Percentiles rank a stretch among this genome's conserved stretches.
phyloP scores from a whole-genome alignment of 2,329 filamentous ascomycete species.

The Colletotrichum shisoi region DNA sequence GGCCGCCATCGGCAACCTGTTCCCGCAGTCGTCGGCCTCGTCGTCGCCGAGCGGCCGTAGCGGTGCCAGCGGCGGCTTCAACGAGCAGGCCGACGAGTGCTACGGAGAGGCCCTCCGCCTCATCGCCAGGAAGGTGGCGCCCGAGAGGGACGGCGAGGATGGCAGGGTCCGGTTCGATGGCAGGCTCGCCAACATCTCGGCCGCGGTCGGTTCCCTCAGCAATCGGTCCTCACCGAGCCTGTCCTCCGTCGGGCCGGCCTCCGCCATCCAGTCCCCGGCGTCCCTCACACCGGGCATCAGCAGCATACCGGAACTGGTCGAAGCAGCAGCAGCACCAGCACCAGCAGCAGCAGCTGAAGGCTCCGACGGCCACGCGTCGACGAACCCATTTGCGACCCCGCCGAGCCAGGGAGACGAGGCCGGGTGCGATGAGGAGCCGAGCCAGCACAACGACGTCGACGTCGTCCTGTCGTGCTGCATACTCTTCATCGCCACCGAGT shows the following conservation, averaged over 20 bases:
- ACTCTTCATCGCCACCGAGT: constrained; percentile 63
- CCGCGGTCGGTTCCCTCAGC: not conserved
- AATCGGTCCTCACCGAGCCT: constrained; percentile 26
- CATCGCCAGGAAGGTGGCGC: constrained; percentile 1
- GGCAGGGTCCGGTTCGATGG: not conserved
- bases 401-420: constrained; percentile 43
- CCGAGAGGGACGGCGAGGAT: constrained; percentile 6
- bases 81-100: constrained; percentile 1
- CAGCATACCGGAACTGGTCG: constrained; percentile 3
- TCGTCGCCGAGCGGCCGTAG: not conserved
- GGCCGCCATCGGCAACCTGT: constrained; percentile 57
- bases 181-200: not conserved
- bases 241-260: not conserved
- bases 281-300: not conserved
- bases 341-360: not conserved
- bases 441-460: constrained; percentile 16
- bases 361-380: not conserved
- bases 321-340: not conserved
- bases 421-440: constrained; percentile 1
- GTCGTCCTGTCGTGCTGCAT: constrained; percentile 56
- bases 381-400: constrained; percentile 48
- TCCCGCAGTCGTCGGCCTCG: constrained; percentile 47
- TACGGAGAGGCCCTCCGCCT: constrained; percentile 9
- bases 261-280: constrained; percentile 11
- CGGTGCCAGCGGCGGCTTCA: constrained; percentile 35